These are phyloP conservation scores for Rhamnella rubrinervis DNA, from an alignment of 331 rosid species.

Conservation along the genomic window DNA sequence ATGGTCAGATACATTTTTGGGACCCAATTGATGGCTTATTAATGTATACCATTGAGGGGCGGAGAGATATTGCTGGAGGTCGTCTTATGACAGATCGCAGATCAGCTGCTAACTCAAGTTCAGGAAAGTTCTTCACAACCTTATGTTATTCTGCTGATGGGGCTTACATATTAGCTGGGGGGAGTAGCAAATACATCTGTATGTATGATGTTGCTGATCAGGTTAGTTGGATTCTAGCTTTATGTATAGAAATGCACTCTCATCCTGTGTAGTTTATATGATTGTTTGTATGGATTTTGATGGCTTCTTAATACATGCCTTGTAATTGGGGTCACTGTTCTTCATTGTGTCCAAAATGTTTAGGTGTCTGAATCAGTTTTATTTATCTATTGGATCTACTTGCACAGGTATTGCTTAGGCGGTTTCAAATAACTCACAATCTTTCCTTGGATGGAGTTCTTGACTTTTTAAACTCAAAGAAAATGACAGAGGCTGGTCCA, in stretches of 20 bases:
- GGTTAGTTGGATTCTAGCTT: constrained; percentile 50
- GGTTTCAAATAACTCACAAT: constrained; percentile 86
- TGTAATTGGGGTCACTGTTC: not conserved
- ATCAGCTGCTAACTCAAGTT: constrained; percentile 74
- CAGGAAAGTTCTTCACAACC: constrained; percentile 88
- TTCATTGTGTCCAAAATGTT: constrained; percentile 6
- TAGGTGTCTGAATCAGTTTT: not conserved
- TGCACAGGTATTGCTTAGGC: constrained; percentile 71
- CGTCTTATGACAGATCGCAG: constrained; percentile 92
- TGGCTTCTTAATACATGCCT: not conserved
- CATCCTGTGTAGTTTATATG: too few relatives aligned
- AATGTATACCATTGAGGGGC: constrained; percentile 88
- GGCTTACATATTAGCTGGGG: constrained; percentile 72
- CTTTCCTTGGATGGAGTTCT: constrained; percentile 97
- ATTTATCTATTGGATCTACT: constrained; percentile 26
- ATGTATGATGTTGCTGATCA: constrained; percentile 96
- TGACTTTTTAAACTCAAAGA: constrained; percentile 84
- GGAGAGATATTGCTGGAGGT: constrained; percentile 91
- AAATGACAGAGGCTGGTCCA: constrained; percentile 93
- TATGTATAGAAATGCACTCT: not conserved
- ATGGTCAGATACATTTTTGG: constrained; percentile 97
- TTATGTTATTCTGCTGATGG: constrained; percentile 95
- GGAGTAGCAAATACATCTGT: constrained; percentile 89
- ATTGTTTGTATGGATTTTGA: not conserved
- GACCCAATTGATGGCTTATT: constrained; percentile 86